Evolutionary conservation across 352 stramenopile genomes (phyloP).

Genomic region (Pythium aquatile): DNA sequence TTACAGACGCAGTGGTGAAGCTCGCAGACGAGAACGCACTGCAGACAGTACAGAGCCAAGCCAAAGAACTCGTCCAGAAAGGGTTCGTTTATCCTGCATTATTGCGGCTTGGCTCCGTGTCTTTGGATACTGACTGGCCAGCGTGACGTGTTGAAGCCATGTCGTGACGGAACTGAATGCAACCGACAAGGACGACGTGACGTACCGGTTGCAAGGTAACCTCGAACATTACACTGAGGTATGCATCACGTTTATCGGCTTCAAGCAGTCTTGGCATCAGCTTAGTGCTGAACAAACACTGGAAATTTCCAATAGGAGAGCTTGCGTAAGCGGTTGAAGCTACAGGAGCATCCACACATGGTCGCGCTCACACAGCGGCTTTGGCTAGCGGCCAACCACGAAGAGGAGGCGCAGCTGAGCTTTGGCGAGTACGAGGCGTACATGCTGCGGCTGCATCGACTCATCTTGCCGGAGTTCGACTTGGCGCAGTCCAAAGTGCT

Average conservation of each 20-base stretch:
- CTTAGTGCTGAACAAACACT: too few relatives aligned
- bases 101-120: not conserved
- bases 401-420: slow-evolving; percentile 30
- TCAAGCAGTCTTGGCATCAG: too few relatives aligned
- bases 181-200: slow-evolving; percentile 31
- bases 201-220: slow-evolving; percentile 68
- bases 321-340: slow-evolving; percentile 52
- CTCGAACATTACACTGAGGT: slow-evolving; percentile 76
- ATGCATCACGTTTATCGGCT: not conserved
- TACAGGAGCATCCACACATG: slow-evolving; percentile 63
- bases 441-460: slow-evolving; percentile 72
- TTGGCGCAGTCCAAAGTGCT: slow-evolving; percentile 55
- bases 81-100: slow-evolving; percentile 30
- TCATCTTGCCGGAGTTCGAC: slow-evolving; percentile 78
- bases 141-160: slow-evolving; percentile 34
- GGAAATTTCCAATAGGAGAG: slow-evolving; percentile 39
- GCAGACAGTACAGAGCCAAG: slow-evolving; percentile 43
- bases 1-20: slow-evolving; percentile 33
- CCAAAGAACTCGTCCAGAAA: slow-evolving; percentile 60
- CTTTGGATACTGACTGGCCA: not conserved
- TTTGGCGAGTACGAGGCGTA: slow-evolving; percentile 65
- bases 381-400: slow-evolving; percentile 49
- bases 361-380: slow-evolving; percentile 70
- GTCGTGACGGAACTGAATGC: slow-evolving; percentile 50
- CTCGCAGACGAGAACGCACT: slow-evolving; percentile 40